Evolutionary conservation across 306 rosid species (phyloP), one percentile per base, ranked within the genome.

Genomic region (Lablab purpureus): DNA sequence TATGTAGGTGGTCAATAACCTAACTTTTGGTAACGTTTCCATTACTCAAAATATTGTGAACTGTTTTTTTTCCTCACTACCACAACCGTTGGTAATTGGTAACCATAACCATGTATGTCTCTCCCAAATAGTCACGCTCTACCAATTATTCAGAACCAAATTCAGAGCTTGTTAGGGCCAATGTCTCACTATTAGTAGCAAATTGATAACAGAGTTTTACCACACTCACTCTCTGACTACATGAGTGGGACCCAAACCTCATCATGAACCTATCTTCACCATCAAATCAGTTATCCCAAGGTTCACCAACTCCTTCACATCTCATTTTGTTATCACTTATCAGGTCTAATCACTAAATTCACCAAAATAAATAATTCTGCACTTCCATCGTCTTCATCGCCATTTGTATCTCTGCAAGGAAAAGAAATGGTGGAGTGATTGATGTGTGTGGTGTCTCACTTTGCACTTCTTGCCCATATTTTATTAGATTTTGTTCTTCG

Each of bases 281-380:
- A 83, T 87, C 87, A 85, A 87, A 78, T 83, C 82, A 69, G 70
- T 56, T 62, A 68, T 89, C 88, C 75, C 52, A 85, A 80, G 83
- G 77, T 51, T 78, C 74, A 87, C 87, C 93, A 72, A 71, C 80
- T 83, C 79, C 78, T 76, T 60, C 47, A 58, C 62, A 17, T 45
- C 18, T 84, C 46, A 68, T 60, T 80, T 87, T 82, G 54, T 74
- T 74, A 56, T 30, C 25, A 63, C 68, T 69, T 74, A 66, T 69
- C 41, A 69, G 63, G 81, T 68, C 81, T 68, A 45, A 72, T 65
- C 45, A 34, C 59, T 49, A 18, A 49, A 64, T 68, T 68, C 81
- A 70, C 60, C 74, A 55, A 28, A 47, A 11, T 1, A 43, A 12
- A 67, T 10, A 43, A 43, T 50, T 45, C 62, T 66, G 18, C 64